Evolutionary conservation across 192 early-diverging fungal species (phyloP), one percentile per base, ranked within the genome.

Genomic region (Piromyces sp.): DNA sequence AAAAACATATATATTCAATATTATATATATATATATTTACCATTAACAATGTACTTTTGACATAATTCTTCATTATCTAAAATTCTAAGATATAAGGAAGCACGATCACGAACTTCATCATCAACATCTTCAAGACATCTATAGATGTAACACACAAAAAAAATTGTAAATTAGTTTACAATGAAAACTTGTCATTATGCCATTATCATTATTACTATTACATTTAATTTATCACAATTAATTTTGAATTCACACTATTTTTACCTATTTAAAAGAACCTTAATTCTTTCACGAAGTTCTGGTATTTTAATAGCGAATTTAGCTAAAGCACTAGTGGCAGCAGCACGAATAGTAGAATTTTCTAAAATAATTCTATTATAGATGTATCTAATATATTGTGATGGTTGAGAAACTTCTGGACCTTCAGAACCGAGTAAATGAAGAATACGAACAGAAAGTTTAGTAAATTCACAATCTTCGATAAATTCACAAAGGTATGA

Each of bases 311-410:
- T 91, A 33, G 95, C 96, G 88, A 99, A 99, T 83, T 95, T 95
- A 81, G 95, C 94, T 85, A 99, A 88, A 3, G 97, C 94, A 30
- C 91, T 95, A n/a, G 98, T 96, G 7, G 98, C 97, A 11, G 98
- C 97, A 16, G 95, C 97, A 51, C 97, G 90, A 30, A 99, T 95
- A 84, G 95, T 95, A 5, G 96, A 93, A 84, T 96, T 98, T 82
- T 99, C 98, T 79, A 99, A 89, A 83, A 99, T 97, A 40, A 99
- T 95, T 15, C 97, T 92, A 89, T 99, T 99, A 91, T 99, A 99
- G 82, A 99, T 99, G 85, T 98, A 97, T n/a, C 96, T 91, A 84
- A 99, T 97, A 86, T 95, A 99, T 85, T 97, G 95, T 17, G 94
- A 93, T 28, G 98, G 96, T 29, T 93, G 93, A n/a, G 90, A 83